phyloP scores from a whole-genome alignment of 768 basidiomycete species.

The Lentinula boryana region DNA sequence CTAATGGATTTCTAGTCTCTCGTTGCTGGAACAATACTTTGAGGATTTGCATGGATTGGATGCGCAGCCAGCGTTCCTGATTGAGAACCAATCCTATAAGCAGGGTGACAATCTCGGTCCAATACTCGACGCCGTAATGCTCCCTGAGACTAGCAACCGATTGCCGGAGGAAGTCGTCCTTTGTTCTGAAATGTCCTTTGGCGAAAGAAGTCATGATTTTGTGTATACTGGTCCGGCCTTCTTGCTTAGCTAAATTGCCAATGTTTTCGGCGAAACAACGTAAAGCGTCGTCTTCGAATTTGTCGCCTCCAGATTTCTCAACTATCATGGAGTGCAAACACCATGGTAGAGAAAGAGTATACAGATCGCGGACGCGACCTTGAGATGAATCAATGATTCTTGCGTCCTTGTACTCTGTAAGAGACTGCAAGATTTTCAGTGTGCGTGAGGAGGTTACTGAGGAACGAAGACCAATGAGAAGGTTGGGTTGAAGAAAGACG shows the following conservation, averaged over 20 bases:
- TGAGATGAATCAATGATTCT: conserved; percentile 67
- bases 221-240: conserved; percentile 72
- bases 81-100: conserved; percentile 88
- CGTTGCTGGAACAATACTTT: conserved; percentile 86
- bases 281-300: conserved; percentile 45
- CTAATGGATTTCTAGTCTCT: conserved; percentile 69
- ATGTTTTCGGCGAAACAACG: conserved; percentile 72
- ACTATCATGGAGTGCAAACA: conserved; percentile 74
- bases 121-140: conserved; percentile 68
- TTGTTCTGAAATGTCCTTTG: conserved; percentile 81
- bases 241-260: conserved; percentile 60
- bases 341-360: conserved; percentile 81
- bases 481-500: conserved; percentile 58
- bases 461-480: conserved; percentile 78
- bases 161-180: conserved; percentile 90
- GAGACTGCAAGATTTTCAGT: conserved; percentile 57
- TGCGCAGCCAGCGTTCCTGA: conserved; percentile 70
- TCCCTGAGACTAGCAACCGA: conserved; percentile 82
- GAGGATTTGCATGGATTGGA: conserved; percentile 81
- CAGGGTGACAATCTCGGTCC: conserved; percentile 78
- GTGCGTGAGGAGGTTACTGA: conserved; percentile 61
- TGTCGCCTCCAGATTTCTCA: conserved; percentile 30
- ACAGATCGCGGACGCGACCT: conserved; percentile 74
- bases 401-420: conserved; percentile 55
- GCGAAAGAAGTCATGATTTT: conserved; percentile 89